These are phyloP conservation scores for Psilocybe cyanescens DNA, from an alignment of 768 basidiomycete genomes.

Conservation along the genomic window DNA sequence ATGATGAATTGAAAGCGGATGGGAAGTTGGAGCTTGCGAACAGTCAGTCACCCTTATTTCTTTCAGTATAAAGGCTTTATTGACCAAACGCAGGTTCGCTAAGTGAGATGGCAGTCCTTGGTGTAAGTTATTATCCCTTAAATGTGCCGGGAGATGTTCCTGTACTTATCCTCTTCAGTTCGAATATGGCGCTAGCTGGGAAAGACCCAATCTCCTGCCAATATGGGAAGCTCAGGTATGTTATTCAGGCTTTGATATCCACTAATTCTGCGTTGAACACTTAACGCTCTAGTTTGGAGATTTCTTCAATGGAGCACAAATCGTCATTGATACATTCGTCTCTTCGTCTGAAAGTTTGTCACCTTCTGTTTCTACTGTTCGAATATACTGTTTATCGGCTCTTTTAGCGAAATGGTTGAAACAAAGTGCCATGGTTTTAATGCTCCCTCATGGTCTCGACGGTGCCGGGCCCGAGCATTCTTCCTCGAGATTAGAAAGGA, in stretches of 20 bases:
- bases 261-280: background rate
- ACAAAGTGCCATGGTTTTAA: conserved; percentile 86
- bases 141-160: background rate
- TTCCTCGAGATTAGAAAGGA: conserved; percentile 83
- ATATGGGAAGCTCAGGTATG: conserved; percentile 92
- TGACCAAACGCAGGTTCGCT: conserved; percentile 63
- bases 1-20: conserved; percentile 59
- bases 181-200: conserved; percentile 92
- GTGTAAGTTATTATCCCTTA: conserved; percentile 48
- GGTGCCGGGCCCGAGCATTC: conserved; percentile 96
- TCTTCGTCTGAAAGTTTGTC: conserved; percentile 80
- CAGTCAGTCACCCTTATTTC: conserved; percentile 49
- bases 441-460: conserved; percentile 89
- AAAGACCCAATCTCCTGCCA: conserved; percentile 75
- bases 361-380: background rate
- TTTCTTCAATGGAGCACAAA: conserved; percentile 91
- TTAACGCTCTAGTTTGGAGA: conserved; percentile 74
- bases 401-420: conserved; percentile 86
- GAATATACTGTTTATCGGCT: background rate
- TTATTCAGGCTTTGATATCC: background rate
- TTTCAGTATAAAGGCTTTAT: background rate
- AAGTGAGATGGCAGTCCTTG: conserved; percentile 89
- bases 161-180: conserved; percentile 50
- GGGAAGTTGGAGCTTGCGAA: conserved; percentile 88
- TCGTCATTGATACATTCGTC: conserved; percentile 90